Evolutionary conservation across 768 basidiomycete species (phyloP), one percentile per base, ranked within the genome.

Genomic region (Boletus vermiculosoides): DNA sequence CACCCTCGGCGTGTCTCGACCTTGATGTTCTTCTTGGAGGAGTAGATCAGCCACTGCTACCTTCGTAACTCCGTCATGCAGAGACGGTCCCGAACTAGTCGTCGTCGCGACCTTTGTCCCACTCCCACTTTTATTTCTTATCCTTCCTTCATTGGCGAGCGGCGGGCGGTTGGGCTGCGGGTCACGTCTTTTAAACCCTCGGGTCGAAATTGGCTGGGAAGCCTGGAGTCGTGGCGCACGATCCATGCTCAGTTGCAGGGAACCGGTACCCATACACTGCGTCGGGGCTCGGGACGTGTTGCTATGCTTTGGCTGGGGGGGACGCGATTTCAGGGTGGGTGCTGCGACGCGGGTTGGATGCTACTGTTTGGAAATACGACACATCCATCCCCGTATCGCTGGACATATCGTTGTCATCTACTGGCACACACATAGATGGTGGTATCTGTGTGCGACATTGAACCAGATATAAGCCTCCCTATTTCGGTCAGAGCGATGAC

Each of bases 11-110:
- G 80, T 18, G 94, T 91, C 79, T 99, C 96, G 7, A 83, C 92
- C 54, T 86, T 90, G 67, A 99, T 89, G 39, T 84, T 85, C 71
- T 78, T 84, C 77, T 98, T 99, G 67, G 83, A 87, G 63, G 98
- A 77, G 71, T 98, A 98, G 11, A 94, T n/a, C n/a, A n/a, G n/a
- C 16, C 36, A 16, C 16, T 4, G 34, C 1, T 34, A 15, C 34
- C 6, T 34, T 34, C 34, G 13, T n/a, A n/a, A n/a, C n/a, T n/a
- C n/a, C n/a, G n/a, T n/a, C n/a, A 34, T 6, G 34, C 34, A 13
- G 13, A 34, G 34, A 13, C 34, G 4, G 34, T 39, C 37, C 18
- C 18, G 7, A 18, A 3, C 18, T 16, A 13, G 18, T 31, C n/a
- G 31, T 28, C 12, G n/a, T 16, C 8, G 23, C 8, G 0, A 41